These are phyloP conservation scores for Omphalea diandra DNA, from an alignment of 441 rosid species.

Conservation along the genomic window DNA sequence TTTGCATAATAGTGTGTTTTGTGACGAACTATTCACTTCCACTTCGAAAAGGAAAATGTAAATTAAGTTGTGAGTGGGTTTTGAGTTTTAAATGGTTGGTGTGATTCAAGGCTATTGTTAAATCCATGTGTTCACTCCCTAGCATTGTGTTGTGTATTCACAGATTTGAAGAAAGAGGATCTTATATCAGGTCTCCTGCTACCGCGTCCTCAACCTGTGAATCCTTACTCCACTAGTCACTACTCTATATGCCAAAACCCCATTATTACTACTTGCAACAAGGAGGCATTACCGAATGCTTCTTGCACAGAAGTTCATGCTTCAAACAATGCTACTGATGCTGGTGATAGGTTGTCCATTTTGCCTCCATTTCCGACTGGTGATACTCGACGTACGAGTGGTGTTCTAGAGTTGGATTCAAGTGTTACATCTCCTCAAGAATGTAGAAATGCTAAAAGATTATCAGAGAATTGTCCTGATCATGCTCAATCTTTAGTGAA, in stretches of 20 bases:
- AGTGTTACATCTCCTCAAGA: constrained; percentile 49
- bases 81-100: background rate
- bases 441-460: constrained; percentile 35
- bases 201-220: constrained; percentile 40
- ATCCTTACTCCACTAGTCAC: constrained; percentile 36
- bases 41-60: background rate
- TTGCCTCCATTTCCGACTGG: constrained; percentile 30
- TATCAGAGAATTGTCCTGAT: constrained; percentile 35
- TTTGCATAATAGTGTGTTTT: too few species aligned
- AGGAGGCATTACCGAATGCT: constrained; percentile 33
- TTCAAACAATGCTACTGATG: constrained; percentile 31
- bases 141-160: constrained; percentile 13
- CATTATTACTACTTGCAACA: constrained; percentile 31
- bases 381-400: constrained; percentile 30
- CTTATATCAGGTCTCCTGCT: constrained; percentile 56
- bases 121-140: background rate
- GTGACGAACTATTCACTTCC: background rate
- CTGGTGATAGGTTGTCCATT: constrained; percentile 34
- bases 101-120: background rate
- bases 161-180: constrained; percentile 71
- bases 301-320: constrained; percentile 26
- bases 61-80: background rate
- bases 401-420: constrained; percentile 36
- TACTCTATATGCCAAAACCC: constrained; percentile 36
- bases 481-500: constrained; percentile 55